Evolutionary conservation across 2,329 filamentous ascomycete species (phyloP).

Genomic region (Claviceps monticola): DNA sequence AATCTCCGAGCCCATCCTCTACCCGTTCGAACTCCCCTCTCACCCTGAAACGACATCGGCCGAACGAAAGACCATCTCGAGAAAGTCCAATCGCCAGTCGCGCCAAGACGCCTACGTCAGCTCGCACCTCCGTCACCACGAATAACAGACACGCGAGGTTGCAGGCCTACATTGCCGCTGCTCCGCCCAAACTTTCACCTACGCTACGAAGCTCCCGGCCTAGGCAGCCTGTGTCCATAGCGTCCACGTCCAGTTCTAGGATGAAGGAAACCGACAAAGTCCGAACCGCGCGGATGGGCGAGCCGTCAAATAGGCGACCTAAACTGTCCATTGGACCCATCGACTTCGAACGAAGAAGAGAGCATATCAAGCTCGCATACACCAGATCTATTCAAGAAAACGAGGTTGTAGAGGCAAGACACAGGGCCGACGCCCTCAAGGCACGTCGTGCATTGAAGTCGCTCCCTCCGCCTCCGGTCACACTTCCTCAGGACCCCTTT

Average conservation of each 20-base stretch:
- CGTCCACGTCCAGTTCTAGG: slow-evolving; percentile 57
- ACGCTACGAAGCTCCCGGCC: slow-evolving; percentile 68
- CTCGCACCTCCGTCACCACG: slow-evolving; percentile 28
- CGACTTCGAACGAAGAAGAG: slow-evolving; percentile 70
- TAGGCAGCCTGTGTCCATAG: slow-evolving; percentile 63
- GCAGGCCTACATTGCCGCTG: slow-evolving; percentile 59
- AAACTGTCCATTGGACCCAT: slow-evolving; percentile 58
- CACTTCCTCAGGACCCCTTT: neutral
- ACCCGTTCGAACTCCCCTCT: slow-evolving; percentile 44
- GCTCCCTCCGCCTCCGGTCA: slow-evolving; percentile 12
- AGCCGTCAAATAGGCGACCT: slow-evolving; percentile 27
- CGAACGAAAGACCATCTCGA: slow-evolving; percentile 27
- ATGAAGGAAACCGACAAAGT: slow-evolving; percentile 46
- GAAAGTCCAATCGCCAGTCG: slow-evolving; percentile 23
- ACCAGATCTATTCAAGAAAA: slow-evolving; percentile 69
- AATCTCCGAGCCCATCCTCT: slow-evolving; percentile 34
- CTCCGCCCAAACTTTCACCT: slow-evolving; percentile 61
- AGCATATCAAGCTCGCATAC: slow-evolving; percentile 73
- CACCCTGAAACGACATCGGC: slow-evolving; percentile 26
- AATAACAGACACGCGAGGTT: slow-evolving; percentile 46
- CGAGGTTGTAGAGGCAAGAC: slow-evolving; percentile 44
- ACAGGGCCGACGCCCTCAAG: slow-evolving; percentile 36
- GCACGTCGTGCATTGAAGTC: slow-evolving; percentile 33
- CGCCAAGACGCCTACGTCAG: slow-evolving; percentile 30
- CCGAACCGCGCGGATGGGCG: slow-evolving; percentile 20